A percentile compares a stretch with the other conserved stretches of the same genome.
Conservation (phyloP, 225 moss, liverwort and hornwort species). For the Neckera pumila region DNA sequence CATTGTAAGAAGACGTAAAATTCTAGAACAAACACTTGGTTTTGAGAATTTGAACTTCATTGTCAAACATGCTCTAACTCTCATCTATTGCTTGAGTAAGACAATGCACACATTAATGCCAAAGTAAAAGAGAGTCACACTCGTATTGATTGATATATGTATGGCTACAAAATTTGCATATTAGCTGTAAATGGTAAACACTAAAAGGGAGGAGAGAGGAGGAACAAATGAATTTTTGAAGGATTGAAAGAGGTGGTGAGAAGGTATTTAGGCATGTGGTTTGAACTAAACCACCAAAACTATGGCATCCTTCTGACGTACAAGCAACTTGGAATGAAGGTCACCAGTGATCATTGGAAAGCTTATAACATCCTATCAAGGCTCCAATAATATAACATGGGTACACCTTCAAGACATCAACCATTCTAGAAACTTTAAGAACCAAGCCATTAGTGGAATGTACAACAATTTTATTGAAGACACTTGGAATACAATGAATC, state of each 20-base stretch:
- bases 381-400: background rate
- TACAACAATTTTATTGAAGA: background rate
- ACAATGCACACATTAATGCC: background rate
- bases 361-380: accelerated
- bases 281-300: background rate
- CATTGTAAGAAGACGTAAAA: background rate
- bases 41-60: background rate
- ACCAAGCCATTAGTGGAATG: background rate
- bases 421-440: background rate
- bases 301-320: accelerated
- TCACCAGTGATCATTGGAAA: accelerated
- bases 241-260: background rate
- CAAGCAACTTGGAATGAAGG: accelerated
- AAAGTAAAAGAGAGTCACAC: background rate
- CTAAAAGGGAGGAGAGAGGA: accelerated
- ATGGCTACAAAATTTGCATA: background rate
- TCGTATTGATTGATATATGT: background rate
- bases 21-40: background rate
- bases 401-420: background rate
- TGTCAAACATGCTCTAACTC: background rate
- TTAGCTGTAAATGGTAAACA: background rate
- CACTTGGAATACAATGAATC: background rate
- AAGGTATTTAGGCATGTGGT: background rate
- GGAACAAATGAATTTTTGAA: background rate
- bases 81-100: background rate